phyloP scores from a whole-genome alignment of 306 rosid genomes.

The Glycine soja region DNA sequence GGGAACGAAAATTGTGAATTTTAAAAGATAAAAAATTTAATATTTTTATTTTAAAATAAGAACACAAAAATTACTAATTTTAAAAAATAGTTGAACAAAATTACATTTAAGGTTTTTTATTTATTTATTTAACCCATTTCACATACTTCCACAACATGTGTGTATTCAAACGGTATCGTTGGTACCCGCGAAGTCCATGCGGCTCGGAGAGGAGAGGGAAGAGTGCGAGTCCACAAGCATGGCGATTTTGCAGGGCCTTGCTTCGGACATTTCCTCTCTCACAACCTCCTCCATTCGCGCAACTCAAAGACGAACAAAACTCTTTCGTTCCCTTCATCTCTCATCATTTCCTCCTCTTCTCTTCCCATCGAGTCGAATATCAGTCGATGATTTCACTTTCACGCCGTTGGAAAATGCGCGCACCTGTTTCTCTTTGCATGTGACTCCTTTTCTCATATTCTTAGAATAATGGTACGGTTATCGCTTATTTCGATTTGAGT shows the following conservation, averaged over 20 bases:
- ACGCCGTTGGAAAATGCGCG: conserved; percentile 13
- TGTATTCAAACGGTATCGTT: conserved; percentile 5
- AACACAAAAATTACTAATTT: too few relatives aligned
- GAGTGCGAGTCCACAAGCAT: conserved; percentile 58
- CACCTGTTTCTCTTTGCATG: conserved; percentile 9
- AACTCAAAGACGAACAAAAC: conserved; percentile 24
- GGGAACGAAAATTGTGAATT: too few relatives aligned
- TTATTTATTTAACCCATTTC: not conserved
- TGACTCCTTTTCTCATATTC: conserved; percentile 15
- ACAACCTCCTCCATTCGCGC: conserved; percentile 35
- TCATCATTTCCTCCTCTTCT: conserved; percentile 10
- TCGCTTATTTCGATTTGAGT: conserved; percentile 10
- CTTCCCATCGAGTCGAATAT: not conserved
- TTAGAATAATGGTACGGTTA: conserved; percentile 49
- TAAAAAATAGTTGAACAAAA: too few relatives aligned
- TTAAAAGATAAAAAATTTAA: too few relatives aligned
- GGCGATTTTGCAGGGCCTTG: conserved; percentile 70
- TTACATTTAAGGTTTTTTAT: too few relatives aligned
- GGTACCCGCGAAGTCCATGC: conserved; percentile 39
- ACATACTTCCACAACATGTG: not conserved
- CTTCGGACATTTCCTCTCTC: conserved; percentile 47
- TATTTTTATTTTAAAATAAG: too few relatives aligned
- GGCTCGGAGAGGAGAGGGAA: conserved; percentile 37
- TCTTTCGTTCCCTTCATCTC: not conserved
- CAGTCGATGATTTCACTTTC: not conserved